Base-by-base conservation (phyloP, 1,284 basidiomycete genomes). In the Inonotus hispidus region DNA sequence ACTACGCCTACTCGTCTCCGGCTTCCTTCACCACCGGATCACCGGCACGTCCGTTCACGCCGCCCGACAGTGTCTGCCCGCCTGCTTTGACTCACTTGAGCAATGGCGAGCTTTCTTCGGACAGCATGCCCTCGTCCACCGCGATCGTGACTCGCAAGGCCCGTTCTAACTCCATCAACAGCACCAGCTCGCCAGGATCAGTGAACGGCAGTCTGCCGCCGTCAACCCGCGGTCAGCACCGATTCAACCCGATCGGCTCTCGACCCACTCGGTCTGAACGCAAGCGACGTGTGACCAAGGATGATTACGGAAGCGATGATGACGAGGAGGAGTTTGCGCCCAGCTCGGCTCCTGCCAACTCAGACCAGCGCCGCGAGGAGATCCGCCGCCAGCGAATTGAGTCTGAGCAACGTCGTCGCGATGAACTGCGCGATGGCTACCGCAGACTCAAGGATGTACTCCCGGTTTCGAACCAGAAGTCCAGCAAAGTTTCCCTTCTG, bases 341-440 rank as follows among this genome's bases (percentile, higher is more conserved):
- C 55, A 70, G 74, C 38, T 68, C 75, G 62, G 64, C 65, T 53
- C 67, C 75, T 35, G 68, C 74, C 27, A 64, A 67, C 60, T 41
- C 41, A 25, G 39, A 38, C 66, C 81, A 80, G 58, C 87, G 88
- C 73, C 86, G 88, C 68, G 90, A 92, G 77, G 90, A 88, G 63
- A 90, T 92, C 67, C 88, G 88, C 71, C 83, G 84, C 71, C 90
- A 92, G 76, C 88, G 90, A 74, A 92, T 91, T 75, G 88, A 90
- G 78, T 91, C 88, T 27, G 87, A 90, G 77, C 90, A 95, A 79
- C 81, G 90, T 67, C 82, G 91, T 68, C 85, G 92, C 53, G 90
- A 94, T 68, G 91, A 93, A 75, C 86, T 94, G 68, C 79, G 90
- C 60, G 90, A 93, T 63, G 92, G 92, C 61, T 95, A 94, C 75